These are phyloP conservation scores for Chlamydomonas sp. DNA, from an alignment of 139 green algal species.

Conservation along the genomic window DNA sequence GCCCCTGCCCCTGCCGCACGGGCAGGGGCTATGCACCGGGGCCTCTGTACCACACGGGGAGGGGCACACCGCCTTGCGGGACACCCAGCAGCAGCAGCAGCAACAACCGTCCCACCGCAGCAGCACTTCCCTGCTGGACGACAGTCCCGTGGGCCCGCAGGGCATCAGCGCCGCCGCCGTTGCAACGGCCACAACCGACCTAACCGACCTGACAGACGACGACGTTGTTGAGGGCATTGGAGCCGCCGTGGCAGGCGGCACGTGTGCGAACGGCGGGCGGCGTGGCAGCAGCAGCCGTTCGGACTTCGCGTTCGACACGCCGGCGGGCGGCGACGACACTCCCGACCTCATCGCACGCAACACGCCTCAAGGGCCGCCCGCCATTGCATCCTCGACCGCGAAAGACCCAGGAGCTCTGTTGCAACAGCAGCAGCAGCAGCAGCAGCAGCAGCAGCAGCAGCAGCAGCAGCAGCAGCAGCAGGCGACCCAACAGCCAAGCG, in stretches of 20 bases:
- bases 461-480: background rate
- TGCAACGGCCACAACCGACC: background rate
- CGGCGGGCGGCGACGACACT: background rate
- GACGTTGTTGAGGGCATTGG: no score
- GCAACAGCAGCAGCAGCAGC: background rate
- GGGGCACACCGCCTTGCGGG: background rate
- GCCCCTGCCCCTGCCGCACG: background rate
- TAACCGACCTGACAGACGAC: background rate
- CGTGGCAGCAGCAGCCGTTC: no score
- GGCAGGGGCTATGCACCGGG: background rate
- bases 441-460: background rate
- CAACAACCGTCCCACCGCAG: background rate
- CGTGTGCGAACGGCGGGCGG: background rate
- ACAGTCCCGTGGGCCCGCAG: conserved; percentile 4
- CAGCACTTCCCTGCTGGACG: background rate
- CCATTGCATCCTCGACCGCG: background rate
- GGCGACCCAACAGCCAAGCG: no score
- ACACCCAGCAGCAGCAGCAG: background rate
- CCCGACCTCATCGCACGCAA: background rate
- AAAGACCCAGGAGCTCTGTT: background rate
- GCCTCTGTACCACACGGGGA: background rate
- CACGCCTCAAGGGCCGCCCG: background rate
- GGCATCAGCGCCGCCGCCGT: conserved; percentile 19
- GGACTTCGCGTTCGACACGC: conserved; percentile 16
- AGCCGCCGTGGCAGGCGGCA: background rate